These are phyloP conservation scores for Candida sakaeoensis DNA, from an alignment of 805 yeast species.

Conservation along the genomic window DNA sequence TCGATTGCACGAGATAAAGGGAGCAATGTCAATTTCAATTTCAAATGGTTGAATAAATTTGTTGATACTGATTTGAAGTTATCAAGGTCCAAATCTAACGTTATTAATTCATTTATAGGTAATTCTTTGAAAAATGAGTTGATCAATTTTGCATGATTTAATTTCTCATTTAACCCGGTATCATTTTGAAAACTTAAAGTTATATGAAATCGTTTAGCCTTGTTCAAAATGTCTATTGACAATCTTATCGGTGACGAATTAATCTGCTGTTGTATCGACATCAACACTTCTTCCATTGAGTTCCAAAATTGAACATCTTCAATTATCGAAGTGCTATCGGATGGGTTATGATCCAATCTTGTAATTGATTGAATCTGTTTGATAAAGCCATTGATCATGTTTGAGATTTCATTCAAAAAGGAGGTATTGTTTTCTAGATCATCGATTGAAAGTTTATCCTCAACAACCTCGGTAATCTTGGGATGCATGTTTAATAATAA, in stretches of 20 bases:
- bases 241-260: constrained; percentile 48
- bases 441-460: constrained; percentile 27
- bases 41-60: constrained; percentile 51
- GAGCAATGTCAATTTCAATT: constrained; percentile 43
- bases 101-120: constrained; percentile 55
- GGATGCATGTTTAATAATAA: constrained; percentile 52
- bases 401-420: constrained; percentile 67
- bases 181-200: constrained; percentile 71
- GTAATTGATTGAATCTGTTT: constrained; percentile 57
- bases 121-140: constrained; percentile 65
- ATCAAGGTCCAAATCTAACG: constrained; percentile 23
- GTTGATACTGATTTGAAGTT: constrained; percentile 43
- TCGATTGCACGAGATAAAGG: constrained; percentile 54
- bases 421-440: constrained; percentile 44
- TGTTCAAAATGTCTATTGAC: constrained; percentile 57
- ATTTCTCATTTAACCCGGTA: constrained; percentile 58
- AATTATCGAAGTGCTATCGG: constrained; percentile 47
- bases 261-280: constrained; percentile 55
- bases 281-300: constrained; percentile 60
- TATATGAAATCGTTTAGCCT: constrained; percentile 77
- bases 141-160: constrained; percentile 49
- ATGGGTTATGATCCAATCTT: constrained; percentile 46
- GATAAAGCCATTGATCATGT: constrained; percentile 71
- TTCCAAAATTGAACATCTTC: constrained; percentile 81
- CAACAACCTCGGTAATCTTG: constrained; percentile 23